These are phyloP conservation scores for Leishmania tarentolae DNA, from an alignment of 208 protist species.

Conservation along the genomic window DNA sequence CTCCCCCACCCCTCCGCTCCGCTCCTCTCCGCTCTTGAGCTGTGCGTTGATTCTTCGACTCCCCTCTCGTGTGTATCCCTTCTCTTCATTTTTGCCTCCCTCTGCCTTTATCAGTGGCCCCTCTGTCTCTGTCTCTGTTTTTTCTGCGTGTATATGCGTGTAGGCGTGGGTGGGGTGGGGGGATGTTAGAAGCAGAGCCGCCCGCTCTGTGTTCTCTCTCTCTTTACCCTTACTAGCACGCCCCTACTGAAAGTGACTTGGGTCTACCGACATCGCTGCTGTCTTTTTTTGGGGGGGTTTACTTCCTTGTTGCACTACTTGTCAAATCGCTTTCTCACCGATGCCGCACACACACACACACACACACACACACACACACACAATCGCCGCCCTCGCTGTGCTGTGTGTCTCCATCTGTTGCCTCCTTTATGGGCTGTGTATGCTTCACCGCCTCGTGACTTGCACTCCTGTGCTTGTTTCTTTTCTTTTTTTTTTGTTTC, in stretches of 20 bases:
- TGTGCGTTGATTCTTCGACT: no score
- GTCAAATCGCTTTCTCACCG: neutral
- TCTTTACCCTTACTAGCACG: neutral
- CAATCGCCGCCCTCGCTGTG: neutral
- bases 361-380: neutral
- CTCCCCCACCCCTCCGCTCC: neutral
- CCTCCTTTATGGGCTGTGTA: neutral
- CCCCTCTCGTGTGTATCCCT: neutral
- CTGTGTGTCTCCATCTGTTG: neutral
- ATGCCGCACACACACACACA: neutral
- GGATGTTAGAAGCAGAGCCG: neutral
- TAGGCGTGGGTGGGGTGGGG: no score
- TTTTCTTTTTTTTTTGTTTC: no score
- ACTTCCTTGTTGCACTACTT: neutral
- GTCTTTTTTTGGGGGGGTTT: neutral
- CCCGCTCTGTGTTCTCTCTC: conserved; percentile 1
- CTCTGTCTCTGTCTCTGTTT: no score
- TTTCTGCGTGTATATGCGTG: neutral
- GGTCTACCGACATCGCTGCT: neutral
- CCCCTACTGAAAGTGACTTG: neutral
- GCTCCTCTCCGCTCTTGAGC: neutral
- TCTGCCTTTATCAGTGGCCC: neutral
- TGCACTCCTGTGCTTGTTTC: no score
- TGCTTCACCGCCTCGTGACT: neutral
- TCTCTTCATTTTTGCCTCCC: neutral